phyloP scores from a whole-genome alignment of 148 eudicot species.

The Tetragonia tetragonoides region DNA sequence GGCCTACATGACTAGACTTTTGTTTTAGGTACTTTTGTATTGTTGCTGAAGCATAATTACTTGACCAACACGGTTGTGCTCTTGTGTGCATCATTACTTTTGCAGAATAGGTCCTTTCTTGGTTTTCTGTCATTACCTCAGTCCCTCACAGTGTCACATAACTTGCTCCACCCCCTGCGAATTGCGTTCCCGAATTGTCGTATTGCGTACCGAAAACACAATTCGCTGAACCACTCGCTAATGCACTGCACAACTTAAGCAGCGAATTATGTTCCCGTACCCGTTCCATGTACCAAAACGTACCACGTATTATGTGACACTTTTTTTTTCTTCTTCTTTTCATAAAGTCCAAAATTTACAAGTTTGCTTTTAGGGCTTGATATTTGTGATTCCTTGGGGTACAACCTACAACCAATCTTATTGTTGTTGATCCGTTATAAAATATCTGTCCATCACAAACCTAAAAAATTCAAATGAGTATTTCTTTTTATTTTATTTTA shows the following conservation, averaged over 20 bases:
- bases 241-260: no score
- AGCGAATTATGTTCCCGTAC: no score
- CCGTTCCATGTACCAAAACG: no score
- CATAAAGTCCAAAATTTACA: not conserved
- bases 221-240: no score
- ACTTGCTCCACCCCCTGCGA: no score
- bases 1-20: not conserved
- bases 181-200: no score
- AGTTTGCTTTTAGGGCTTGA: not conserved
- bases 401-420: not conserved
- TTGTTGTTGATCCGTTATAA: not conserved
- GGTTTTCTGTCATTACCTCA: not conserved
- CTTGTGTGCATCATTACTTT: not conserved
- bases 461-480: not conserved
- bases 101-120: not conserved
- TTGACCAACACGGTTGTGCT: not conserved
- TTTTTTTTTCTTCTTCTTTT: no score
- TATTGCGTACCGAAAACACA: no score
- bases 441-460: not conserved
- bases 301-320: no score
- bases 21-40: not conserved
- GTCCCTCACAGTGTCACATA: no score
- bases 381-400: not conserved
- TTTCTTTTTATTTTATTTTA: not conserved
- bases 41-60: slow-evolving; percentile 7